Base-by-base conservation (phyloP, 1,284 basidiomycete species). In the Leccinum ponderosum region DNA sequence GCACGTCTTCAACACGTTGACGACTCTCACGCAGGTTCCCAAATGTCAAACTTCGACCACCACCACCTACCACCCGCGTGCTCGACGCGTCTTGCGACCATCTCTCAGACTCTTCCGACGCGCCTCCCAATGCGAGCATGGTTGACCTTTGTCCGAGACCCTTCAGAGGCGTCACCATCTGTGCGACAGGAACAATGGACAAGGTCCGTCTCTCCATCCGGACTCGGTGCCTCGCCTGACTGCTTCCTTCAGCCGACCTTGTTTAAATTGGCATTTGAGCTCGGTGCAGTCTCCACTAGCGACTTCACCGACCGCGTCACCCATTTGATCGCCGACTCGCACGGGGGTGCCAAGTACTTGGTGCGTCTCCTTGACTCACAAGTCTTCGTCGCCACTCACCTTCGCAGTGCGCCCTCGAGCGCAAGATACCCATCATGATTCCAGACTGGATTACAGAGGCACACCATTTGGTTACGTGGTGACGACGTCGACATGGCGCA, bases 291-390 rank as follows among this genome's bases (percentile, higher is more conserved):
- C 27, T 80, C 83, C 50, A 79, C 83, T 8, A 81, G 76, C 20
- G 87, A 90, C 59, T 86, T 95, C 59, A 94, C 91, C 0, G 90
- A 92, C 71, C 82, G 81, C 55, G 89, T 92, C 29, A 94, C 93
- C 0, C 92, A 95, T 75, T 81, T 95, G 39, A 78, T 95, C 52
- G 90, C 92, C 1, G 78, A 76, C 29, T 76, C 77, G 15, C 86
- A 89, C 63, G 90, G 89, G 6, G 87, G 90, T 25, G 81, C 87
- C n/a, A 95, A 95, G 71, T 94, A 94, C 70, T 77, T 72, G 71
- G 91, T 84, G 48, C 55, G 81, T 73, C 20, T 51, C 37, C 48
- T 62, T 22, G 42, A 6, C 5, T 20, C 15, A 35, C 51, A 7
- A 25, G 35, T 31, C 5, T 20, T 53, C 44, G 33, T 60, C 12